These are phyloP conservation scores for Colletotrichum acutatum DNA, from an alignment of 2,329 filamentous ascomycete genomes.

Conservation along the genomic window DNA sequence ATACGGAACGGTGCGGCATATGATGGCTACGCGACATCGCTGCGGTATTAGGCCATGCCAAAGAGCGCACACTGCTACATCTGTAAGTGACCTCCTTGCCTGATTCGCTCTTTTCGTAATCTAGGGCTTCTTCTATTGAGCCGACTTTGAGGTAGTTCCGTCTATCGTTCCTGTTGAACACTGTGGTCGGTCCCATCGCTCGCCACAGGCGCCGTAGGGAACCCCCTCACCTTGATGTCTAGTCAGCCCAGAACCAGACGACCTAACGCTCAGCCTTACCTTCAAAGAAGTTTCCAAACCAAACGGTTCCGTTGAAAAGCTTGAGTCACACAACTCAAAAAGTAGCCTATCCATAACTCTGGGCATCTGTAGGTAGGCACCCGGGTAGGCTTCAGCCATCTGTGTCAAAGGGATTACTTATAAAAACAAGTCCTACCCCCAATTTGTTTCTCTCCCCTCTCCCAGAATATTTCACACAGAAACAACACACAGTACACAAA, in stretches of 20 bases:
- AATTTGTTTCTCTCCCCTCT: neutral
- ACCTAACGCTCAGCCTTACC: neutral
- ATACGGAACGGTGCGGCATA: neutral
- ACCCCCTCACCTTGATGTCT: neutral
- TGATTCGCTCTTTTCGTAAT: neutral
- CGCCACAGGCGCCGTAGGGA: neutral
- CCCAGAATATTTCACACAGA: neutral
- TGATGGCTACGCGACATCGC: neutral
- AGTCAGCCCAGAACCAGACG: neutral
- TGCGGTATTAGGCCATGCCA: neutral
- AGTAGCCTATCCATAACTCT: neutral
- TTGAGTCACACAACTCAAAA: neutral
- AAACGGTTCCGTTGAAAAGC: neutral
- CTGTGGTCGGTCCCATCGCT: neutral
- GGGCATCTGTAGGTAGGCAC: neutral
- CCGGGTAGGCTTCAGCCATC: neutral
- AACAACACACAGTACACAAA: neutral
- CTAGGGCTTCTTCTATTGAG: neutral
- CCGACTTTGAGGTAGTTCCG: neutral
- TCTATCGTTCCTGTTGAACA: no score
- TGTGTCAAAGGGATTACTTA: neutral
- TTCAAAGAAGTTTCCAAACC: neutral
- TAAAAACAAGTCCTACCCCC: neutral
- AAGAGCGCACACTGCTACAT: neutral
- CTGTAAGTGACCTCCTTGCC: neutral